phyloP scores from a whole-genome alignment of 306 rosid species.

The Coriaria nepalensis region DNA sequence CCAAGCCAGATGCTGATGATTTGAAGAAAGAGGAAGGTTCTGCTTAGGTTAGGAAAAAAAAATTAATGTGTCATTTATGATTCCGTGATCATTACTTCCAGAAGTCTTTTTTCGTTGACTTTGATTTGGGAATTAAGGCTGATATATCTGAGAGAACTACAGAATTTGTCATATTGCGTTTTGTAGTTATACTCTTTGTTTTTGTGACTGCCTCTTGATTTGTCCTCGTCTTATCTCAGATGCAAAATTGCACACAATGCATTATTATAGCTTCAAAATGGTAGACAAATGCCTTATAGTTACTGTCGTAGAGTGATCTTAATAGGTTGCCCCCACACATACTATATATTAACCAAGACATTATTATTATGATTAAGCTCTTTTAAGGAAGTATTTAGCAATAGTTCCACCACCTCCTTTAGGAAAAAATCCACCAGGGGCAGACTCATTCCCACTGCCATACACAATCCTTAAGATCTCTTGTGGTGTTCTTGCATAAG shows the following conservation, averaged over 20 bases:
- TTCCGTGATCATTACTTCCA: conserved; percentile 9
- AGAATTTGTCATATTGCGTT: too few relatives aligned
- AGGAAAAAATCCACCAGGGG: conserved; percentile 18
- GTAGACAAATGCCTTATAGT: too few relatives aligned
- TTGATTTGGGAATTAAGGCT: conserved; percentile 4
- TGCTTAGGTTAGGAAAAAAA: conserved; percentile 23
- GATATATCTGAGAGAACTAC: too few relatives aligned
- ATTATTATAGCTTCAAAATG: too few relatives aligned
- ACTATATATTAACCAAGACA: too few relatives aligned
- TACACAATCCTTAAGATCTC: conserved; percentile 17
- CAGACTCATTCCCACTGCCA: conserved; percentile 6
- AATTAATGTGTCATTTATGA: conserved; percentile 14
- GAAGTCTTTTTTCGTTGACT: conserved; percentile 3
- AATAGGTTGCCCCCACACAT: too few relatives aligned
- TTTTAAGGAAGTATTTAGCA: conserved; percentile 7
- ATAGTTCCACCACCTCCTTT: conserved; percentile 18
- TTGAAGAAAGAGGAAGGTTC: conserved; percentile 51
- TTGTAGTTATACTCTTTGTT: too few relatives aligned
- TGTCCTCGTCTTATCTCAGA: too few relatives aligned
- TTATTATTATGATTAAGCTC: not conserved
- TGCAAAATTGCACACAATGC: too few relatives aligned
- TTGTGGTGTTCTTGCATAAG: conserved; percentile 9
- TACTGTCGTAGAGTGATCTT: too few relatives aligned
- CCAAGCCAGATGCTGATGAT: conserved; percentile 42
- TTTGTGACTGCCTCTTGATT: too few relatives aligned